Base-by-base conservation (phyloP, 495 filamentous ascomycete genomes). In the Physcia stellaris region DNA sequence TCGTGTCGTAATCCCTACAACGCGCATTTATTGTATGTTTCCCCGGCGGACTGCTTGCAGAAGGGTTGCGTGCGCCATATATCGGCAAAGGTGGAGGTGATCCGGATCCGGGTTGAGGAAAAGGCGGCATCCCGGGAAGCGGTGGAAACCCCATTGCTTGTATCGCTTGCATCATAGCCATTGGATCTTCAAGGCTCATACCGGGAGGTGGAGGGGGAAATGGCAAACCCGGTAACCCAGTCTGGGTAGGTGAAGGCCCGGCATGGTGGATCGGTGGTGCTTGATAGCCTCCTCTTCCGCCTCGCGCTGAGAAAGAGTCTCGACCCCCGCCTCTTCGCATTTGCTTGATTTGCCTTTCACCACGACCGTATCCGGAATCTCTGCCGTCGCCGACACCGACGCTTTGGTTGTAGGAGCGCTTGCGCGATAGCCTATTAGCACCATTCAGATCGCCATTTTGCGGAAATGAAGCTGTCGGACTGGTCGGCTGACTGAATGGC, bases 1-100 rank as follows among this genome's bases (percentile, higher is more conserved):
- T 85, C 1, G 69, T 75, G 45, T 95, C 87, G 53, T 86, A 96
- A 54, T 94, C 86, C 30, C 77, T 74, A 51, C 88, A 96, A 41
- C 79, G 68, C 52, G 75, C 58, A 6, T 61, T 64, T 39, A 60
- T 34, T 9, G 11, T 37, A 10, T 30, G 34, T 13, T 24, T 43
- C 35, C 23, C 17, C 23, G n/a, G 15, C 5, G 15, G 24, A 23
- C 35, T 35, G 28, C 35, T 20, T 19, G 28, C 16, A 11, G 37
- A 35, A 5, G 34, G 13, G 9, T 7, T 24, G 13, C 41, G 52
- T 21, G 13, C 39, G n/a, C 33, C 31, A 26, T 29, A 39, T 32
- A 36, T 27, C 31, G 34, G 40, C 4, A 36, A 18, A 35, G 36
- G 41, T 16, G 49, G 32, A n/a, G 37, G 27, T 33, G 26, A 28